These are phyloP conservation scores for Backusella tuberculispora DNA, from an alignment of 192 early-diverging fungal genomes.

Conservation along the genomic window DNA sequence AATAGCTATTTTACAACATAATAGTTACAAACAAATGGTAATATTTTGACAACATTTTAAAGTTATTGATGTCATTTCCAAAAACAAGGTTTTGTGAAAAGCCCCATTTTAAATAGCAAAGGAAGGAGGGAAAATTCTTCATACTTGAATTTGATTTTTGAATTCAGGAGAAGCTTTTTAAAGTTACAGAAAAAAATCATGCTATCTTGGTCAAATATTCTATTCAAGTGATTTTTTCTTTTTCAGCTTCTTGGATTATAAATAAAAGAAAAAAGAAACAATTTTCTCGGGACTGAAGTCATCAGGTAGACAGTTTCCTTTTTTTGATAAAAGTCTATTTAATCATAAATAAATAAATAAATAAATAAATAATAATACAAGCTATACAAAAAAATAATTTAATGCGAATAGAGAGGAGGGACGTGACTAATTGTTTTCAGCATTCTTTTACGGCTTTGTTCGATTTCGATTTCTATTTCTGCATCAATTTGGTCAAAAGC, in stretches of 20 bases:
- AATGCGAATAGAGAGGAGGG: not conserved
- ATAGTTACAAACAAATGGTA: not conserved
- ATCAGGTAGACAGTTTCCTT: not conserved
- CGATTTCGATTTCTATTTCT: not conserved
- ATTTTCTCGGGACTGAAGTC: not conserved
- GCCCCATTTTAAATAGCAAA: not conserved
- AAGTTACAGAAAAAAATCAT: not conserved
- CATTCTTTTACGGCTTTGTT: not conserved
- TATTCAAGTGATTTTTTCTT: not conserved
- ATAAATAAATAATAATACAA: slow-evolving; percentile 13
- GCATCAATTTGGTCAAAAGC: slow-evolving; percentile 4
- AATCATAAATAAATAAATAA: not conserved
- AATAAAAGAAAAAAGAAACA: no score
- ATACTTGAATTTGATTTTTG: not conserved
- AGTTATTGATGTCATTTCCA: not conserved
- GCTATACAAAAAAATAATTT: slow-evolving; percentile 6
- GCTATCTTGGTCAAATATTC: not conserved
- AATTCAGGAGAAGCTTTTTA: not conserved
- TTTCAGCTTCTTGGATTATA: not conserved
- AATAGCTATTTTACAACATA: no score
- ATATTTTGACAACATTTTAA: slow-evolving; percentile 2
- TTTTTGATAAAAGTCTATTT: not conserved
- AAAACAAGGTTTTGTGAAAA: not conserved
- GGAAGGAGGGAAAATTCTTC: not conserved
- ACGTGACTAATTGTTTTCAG: not conserved